Base-by-base conservation (phyloP, 768 basidiomycete species). In the Auricularia auricula-judae region DNA sequence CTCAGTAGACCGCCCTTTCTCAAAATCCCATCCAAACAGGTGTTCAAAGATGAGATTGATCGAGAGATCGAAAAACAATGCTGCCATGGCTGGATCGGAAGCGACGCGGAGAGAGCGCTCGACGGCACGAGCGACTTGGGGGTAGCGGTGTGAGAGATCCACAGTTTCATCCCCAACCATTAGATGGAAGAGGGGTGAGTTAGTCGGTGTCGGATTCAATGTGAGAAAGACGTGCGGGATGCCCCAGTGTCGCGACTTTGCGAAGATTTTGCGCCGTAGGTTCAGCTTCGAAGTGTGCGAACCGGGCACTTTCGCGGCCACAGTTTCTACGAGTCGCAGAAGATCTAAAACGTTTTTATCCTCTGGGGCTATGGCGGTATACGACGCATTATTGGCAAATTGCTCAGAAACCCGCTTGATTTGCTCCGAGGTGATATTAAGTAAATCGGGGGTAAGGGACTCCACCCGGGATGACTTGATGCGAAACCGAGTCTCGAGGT, bases 21-120 rank as follows among this genome's bases (percentile, higher is more conserved):
- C 36, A 65, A 66, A 71, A 62, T 76, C 68, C 73, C 74, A 76
- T 0, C 71, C 72, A 33, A 72, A 62, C 3, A 73, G 59, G 67
- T 70, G 65, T n/a, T 70, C 34, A 60, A 77, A 74, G n/a, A 74
- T 65, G 14, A 63, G 65, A 0, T 35, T 3, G 2, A 75, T 66
- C 12, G 54, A 66, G 63, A 73, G 74, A 2, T 73, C 67, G 68
- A 71, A 76, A 61, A 76, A 76, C 4, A 76, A 70, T 0, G 72
- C 72, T n/a, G 73, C 76, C 1, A 74, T 72, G n/a, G 76, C 74
- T 56, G 76, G 75, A 65, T 76, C 75, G 16, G 69, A 62, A 0
- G 75, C 74, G 0, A 76, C 34, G 0, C 70, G 36, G 0, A 70
- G 16, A 2, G 74, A 73, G 5, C 72, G 65, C 21, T 68, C 64